Evolutionary conservation across 2,329 filamentous ascomycete species (phyloP).

Genomic region (Fonsecaea pugnacius): DNA sequence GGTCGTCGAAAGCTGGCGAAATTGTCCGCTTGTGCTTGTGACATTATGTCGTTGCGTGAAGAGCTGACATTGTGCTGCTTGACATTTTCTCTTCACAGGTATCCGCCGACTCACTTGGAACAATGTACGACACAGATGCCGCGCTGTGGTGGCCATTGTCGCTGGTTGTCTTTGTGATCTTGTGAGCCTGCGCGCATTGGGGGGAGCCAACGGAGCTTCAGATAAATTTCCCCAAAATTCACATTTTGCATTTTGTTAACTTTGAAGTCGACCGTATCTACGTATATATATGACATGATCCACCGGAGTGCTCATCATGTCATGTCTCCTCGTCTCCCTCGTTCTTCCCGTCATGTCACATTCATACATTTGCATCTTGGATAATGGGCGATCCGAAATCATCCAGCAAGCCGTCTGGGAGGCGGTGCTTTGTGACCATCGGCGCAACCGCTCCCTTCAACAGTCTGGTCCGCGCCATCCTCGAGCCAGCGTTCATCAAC

Average conservation of each 20-base stretch:
- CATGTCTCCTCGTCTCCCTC: background rate
- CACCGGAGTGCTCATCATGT: background rate
- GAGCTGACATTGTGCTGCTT: constrained; percentile 9
- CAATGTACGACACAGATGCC: constrained; percentile 34
- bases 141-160: constrained; percentile 37
- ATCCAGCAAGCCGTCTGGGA: constrained; percentile 35
- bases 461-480: constrained; percentile 68
- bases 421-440: constrained; percentile 80
- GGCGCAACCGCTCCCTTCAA: constrained; percentile 88
- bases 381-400: constrained; percentile 18
- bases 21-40: constrained; percentile 18
- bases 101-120: constrained; percentile 30
- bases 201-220: constrained; percentile 10
- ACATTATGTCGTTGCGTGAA: constrained; percentile 14
- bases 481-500: constrained; percentile 66
- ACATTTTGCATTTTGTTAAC: background rate
- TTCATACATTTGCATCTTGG: constrained; percentile 7
- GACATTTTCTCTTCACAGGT: constrained; percentile 34
- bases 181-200: constrained; percentile 23
- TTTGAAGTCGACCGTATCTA: background rate
- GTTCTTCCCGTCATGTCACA: background rate
- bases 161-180: background rate
- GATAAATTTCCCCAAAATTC: constrained; percentile 22
- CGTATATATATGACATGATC: background rate
- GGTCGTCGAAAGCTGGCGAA: constrained; percentile 32